A percentile compares a stretch with the other conserved stretches of the same genome.
Conservation (phyloP, 495 filamentous ascomycete genomes). For the Podospora australis region DNA sequence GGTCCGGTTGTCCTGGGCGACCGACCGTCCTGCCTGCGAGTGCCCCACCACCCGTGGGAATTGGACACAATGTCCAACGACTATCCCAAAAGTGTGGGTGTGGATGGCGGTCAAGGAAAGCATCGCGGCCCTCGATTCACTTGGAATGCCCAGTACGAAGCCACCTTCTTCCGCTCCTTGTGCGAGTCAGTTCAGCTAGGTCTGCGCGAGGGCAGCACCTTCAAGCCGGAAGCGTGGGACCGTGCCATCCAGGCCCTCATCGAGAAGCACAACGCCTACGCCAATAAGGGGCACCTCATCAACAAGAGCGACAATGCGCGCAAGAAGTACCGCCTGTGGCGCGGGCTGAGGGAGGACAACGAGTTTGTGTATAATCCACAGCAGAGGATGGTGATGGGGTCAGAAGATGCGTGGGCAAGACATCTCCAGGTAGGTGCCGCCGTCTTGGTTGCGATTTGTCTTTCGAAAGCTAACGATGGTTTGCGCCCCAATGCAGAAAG, state of each 20-base stretch:
- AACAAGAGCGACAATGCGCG: conserved; percentile 50
- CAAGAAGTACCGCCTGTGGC: conserved; percentile 49
- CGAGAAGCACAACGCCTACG: conserved; percentile 40
- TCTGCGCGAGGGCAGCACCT: conserved; percentile 44
- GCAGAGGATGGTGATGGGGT: conserved; percentile 38
- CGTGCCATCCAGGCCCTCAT: conserved; percentile 40
- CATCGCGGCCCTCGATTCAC: conserved; percentile 45
- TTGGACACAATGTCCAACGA: conserved; percentile 30
- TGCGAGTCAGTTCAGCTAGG: conserved; percentile 44
- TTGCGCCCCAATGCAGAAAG: conserved; percentile 27
- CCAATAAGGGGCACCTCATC: conserved; percentile 46
- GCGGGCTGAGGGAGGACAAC: conserved; percentile 43
- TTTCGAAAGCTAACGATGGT: neutral
- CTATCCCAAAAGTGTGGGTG: too few relatives aligned
- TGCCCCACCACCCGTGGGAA: neutral
- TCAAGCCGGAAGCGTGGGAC: conserved; percentile 48
- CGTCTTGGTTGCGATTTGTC: conserved; percentile 2
- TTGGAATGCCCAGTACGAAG: conserved; percentile 43
- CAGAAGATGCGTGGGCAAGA: conserved; percentile 42
- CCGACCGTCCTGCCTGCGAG: neutral
- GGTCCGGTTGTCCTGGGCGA: neutral
- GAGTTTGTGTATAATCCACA: conserved; percentile 41
- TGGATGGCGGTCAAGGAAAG: conserved; percentile 24
- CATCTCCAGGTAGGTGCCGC: conserved; percentile 37
- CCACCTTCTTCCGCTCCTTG: conserved; percentile 45